phyloP scores from a whole-genome alignment of 345 rosid species.

The Populus davidiana region DNA sequence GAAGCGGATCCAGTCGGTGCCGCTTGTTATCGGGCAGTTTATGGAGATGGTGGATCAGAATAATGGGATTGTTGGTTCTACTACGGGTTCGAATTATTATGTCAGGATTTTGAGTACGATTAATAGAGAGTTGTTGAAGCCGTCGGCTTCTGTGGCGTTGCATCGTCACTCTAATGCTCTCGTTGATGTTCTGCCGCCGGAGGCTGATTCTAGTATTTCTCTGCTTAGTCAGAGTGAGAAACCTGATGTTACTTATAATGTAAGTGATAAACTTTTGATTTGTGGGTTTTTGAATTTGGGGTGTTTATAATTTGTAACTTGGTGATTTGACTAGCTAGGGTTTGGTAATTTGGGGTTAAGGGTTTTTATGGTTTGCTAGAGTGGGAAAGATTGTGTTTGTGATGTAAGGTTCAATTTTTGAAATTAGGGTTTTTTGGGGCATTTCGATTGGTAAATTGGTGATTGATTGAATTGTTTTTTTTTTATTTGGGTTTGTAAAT shows the following conservation, averaged over 20 bases:
- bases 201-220: constrained; percentile 97
- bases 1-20: constrained; percentile 94
- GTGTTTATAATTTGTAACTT: neutral
- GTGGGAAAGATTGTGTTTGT: too few species aligned
- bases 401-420: neutral
- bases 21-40: constrained; percentile 92
- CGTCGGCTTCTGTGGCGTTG: constrained; percentile 95
- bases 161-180: constrained; percentile 98
- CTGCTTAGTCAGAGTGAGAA: constrained; percentile 96
- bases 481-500: neutral
- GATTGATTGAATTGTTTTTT: neutral
- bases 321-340: neutral
- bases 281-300: neutral
- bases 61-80: constrained; percentile 98
- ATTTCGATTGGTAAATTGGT: too few species aligned
- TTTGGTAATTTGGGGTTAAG: neutral
- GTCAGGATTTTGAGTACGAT: constrained; percentile 92
- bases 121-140: constrained; percentile 83
- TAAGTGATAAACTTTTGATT: constrained; percentile 18
- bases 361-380: neutral
- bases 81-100: constrained; percentile 95
- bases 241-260: constrained; percentile 92
- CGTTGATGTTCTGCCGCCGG: constrained; percentile 95
- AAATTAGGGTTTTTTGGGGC: neutral
- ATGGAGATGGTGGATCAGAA: constrained; percentile 99